Percentiles rank a stretch among this genome's conserved stretches.
phyloP scores from a whole-genome alignment of 2,329 filamentous ascomycete genomes.

The Exophiala sideris region DNA sequence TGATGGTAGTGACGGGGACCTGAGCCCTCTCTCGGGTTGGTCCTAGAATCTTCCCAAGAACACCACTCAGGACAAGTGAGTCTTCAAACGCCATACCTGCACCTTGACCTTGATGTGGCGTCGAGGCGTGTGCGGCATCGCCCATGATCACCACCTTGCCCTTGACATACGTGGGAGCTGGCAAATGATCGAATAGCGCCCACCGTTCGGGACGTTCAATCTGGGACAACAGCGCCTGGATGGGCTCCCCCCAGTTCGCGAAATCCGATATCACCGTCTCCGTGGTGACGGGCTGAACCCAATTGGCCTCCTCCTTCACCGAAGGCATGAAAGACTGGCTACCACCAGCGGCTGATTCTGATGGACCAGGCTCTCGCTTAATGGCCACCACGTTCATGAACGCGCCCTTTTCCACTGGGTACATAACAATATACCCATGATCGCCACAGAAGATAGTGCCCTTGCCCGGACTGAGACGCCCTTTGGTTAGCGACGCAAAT shows the following conservation, averaged over 20 bases:
- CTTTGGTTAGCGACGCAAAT: slow-evolving; percentile 48
- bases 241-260: neutral
- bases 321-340: neutral
- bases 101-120: slow-evolving; percentile 39
- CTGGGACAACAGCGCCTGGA: neutral
- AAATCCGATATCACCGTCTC: neutral
- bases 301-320: neutral
- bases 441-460: slow-evolving; percentile 30
- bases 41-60: neutral
- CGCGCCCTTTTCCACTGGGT: slow-evolving; percentile 2
- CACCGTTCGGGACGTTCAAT: slow-evolving; percentile 30
- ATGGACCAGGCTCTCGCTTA: neutral
- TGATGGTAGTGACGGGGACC: neutral
- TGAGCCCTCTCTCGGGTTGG: neutral
- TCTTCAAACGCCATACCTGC: slow-evolving; percentile 34
- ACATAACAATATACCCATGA: slow-evolving; percentile 6
- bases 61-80: slow-evolving; percentile 26
- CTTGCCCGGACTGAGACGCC: slow-evolving; percentile 44
- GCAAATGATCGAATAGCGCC: slow-evolving; percentile 40
- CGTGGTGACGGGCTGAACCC: neutral
- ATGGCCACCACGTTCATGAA: neutral
- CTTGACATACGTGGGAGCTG: slow-evolving; percentile 35
- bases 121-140: slow-evolving; percentile 41
- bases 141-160: slow-evolving; percentile 35
- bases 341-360: neutral